Evolutionary conservation across 2,329 filamentous ascomycete genomes (phyloP), one percentile per base, ranked within the genome.

Genomic region (Phoma sp.): DNA sequence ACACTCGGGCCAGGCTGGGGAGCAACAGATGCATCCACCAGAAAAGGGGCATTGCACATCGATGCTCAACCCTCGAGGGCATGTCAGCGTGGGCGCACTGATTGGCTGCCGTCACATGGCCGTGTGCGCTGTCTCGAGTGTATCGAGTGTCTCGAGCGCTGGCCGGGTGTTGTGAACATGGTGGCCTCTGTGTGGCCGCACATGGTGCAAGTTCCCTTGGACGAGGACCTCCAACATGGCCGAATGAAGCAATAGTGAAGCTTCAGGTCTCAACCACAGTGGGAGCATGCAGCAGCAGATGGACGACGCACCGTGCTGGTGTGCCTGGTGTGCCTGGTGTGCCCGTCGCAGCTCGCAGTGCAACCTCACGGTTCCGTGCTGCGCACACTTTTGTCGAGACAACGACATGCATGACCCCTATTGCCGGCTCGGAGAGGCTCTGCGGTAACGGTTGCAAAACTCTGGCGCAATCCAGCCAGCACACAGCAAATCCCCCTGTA

Each of bases 1-100:
- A 22, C 51, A 33, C 51, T 49, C 45, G 51, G 43, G 52, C 52
- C 46, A 38, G 22, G 40, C 31, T 56, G 49, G 45, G 45, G 43
- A 45, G 47, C 57, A 24, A 51, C 55, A 51, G 50, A 47, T 57
- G 44, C 58, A 37, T 38, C 46, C 29, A 21, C 41, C 40, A 45
- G 55, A 70, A 70, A 69, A 67, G 65, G 67, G 67, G 66, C 60
- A 60, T 43, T 52, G 49, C 52, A 51, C 46, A 54, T 51, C 43
- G 31, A 29, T 24, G 27, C 54, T 53, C 29, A 37, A 19, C 35
- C 35, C 41, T 37, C 32, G 35, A 35, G 41, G 29, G 25, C 50
- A 31, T 48, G 51, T 27, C 48, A 33, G 55, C 62, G 65, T 68
- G 67, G 60, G 41, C 49, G 50, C 52, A 47, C 48, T 59, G 52